Evolutionary conservation across 306 rosid species (phyloP), one percentile per base, ranked within the genome.

Genomic region (Mimosa pudica): DNA sequence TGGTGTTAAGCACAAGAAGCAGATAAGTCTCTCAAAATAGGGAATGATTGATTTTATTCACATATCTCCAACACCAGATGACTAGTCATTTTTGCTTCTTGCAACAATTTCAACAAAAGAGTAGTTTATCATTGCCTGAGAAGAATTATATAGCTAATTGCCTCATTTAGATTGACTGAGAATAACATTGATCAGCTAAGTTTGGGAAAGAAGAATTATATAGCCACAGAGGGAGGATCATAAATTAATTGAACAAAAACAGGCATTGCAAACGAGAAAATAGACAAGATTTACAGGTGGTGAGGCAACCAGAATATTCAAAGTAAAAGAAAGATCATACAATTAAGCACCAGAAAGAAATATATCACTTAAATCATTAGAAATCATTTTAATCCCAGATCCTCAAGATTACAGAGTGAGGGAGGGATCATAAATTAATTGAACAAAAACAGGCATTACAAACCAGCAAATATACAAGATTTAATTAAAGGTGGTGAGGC

Each of bases 21-120:
- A 20, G 57, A 11, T 36, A 30, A 73, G 74, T 77, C 75, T 76
- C 46, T 41, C 76, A 71, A 11, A 45, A 76, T 51, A 55, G 32
- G 55, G 30, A 84, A 24, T 8, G 68, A 51, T 10, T 82, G 54
- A 73, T 47, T 30, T 68, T 6, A 46, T 70, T 81, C 65, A 4
- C 64, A 72, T 61, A 16, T 73, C 74, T 32, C 69, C 32, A 67
- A 66, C 63, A 77, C 66, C 77, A 81, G 73, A 66, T 18, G 61
- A 67, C 32, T 13, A 13, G 32, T 7, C 76, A 80, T 32, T 8
- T 44, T 64, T 30, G 58, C 17, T 14, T 77, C 24, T 35, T 77
- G 76, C 38, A 33, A 44, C 42, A 18, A 52, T 62, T 54, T 64
- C 60, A 76, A 20, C 11, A 69, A 51, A 62, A n/a, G 63, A 65